Conservation (phyloP, 192 early-diverging fungal species). For the Entomortierella lignicola region DNA sequence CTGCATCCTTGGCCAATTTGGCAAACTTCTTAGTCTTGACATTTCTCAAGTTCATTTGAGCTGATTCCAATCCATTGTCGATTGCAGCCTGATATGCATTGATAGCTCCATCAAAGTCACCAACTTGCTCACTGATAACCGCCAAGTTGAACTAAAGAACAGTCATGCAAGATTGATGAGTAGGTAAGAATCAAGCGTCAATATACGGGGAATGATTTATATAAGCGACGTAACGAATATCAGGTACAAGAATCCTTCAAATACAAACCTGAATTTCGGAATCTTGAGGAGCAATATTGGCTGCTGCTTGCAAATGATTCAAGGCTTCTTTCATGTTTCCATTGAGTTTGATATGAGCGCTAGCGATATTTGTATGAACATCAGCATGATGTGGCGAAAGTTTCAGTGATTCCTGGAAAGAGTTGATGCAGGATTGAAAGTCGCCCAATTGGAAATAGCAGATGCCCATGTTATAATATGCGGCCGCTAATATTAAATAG, state of each 20-base stretch:
- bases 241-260: too few relatives aligned
- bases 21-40: slow-evolving; percentile 55
- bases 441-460: slow-evolving; percentile 48
- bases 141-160: slow-evolving; percentile 41
- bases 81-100: slow-evolving; percentile 36
- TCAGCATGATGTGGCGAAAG: slow-evolving; percentile 41
- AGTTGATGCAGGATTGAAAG: slow-evolving; percentile 48
- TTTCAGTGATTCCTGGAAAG: slow-evolving; percentile 50
- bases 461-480: slow-evolving; percentile 54
- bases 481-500: slow-evolving; percentile 16
- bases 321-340: slow-evolving; percentile 30
- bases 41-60: slow-evolving; percentile 26
- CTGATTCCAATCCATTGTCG: slow-evolving; percentile 23
- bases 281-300: slow-evolving; percentile 46
- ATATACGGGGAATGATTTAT: neutral
- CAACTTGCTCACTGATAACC: slow-evolving; percentile 35
- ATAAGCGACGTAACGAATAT: neutral
- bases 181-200: too few relatives aligned
- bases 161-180: too few relatives aligned
- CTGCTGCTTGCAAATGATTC: slow-evolving; percentile 41
- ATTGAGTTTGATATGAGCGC: slow-evolving; percentile 41
- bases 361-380: slow-evolving; percentile 49
- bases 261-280: slow-evolving; percentile 42
- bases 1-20: slow-evolving; percentile 39
- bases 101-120: slow-evolving; percentile 43